Conservation (phyloP, 2,329 filamentous ascomycete species). For the Venturia aucupariae region DNA sequence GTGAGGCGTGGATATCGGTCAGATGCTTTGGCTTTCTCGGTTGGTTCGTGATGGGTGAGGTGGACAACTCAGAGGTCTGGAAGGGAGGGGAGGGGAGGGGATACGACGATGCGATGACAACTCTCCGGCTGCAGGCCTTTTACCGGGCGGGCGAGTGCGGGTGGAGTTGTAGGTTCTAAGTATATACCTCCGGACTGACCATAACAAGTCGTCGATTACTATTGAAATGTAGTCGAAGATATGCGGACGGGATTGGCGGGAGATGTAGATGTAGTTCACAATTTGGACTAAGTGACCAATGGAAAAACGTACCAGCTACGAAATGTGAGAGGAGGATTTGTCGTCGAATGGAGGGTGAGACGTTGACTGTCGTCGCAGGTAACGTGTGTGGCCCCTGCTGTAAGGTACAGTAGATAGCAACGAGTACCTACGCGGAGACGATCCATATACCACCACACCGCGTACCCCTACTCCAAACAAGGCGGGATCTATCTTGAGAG, state of each 20-base stretch:
- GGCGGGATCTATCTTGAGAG: background rate
- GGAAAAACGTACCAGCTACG: background rate
- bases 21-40: background rate
- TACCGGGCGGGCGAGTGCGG: background rate
- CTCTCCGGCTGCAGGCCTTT: background rate
- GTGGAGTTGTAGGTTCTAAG: background rate
- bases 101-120: conserved; percentile 8
- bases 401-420: too few species aligned
- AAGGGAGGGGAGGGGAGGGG: background rate
- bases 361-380: background rate
- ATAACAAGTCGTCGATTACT: conserved; percentile 10
- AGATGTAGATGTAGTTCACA: background rate
- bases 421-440: too few species aligned
- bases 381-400: conserved; percentile 1
- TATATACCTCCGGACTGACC: conserved; percentile 9
- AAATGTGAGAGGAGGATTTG: conserved; percentile 1
- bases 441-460: too few species aligned
- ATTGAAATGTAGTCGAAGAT: background rate
- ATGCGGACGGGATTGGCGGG: background rate
- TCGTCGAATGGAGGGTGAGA: conserved; percentile 8
- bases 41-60: background rate
- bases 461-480: background rate
- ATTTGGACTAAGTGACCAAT: conserved; percentile 1
- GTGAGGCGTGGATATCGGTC: conserved; percentile 4
- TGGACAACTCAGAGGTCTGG: conserved; percentile 10